Conservation (phyloP, 352 stramenopile genomes). For the Globisporangium megalacanthum region DNA sequence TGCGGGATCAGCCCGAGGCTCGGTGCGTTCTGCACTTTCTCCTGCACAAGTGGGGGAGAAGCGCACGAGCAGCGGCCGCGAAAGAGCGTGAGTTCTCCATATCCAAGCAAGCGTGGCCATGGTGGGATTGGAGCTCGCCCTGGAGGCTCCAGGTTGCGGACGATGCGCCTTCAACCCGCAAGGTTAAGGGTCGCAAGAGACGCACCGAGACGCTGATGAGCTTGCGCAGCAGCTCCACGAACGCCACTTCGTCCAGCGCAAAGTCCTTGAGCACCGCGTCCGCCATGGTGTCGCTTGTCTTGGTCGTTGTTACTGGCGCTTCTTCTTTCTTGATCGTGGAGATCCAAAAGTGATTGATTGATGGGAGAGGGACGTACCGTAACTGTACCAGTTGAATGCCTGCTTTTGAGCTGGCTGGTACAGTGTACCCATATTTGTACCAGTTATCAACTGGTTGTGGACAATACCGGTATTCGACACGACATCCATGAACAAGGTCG, state of each 20-base stretch:
- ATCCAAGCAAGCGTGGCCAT: neutral
- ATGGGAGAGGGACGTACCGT: too few species aligned
- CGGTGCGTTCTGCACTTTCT: slow-evolving; percentile 68
- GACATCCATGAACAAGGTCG: too few species aligned
- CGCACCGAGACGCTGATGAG: slow-evolving; percentile 71
- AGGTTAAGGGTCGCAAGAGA: slow-evolving; percentile 23
- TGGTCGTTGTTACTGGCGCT: too few species aligned
- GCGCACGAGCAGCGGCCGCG: too few species aligned
- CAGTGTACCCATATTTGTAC: too few species aligned
- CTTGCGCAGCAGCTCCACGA: slow-evolving; percentile 80
- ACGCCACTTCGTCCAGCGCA: slow-evolving; percentile 65
- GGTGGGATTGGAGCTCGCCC: too few species aligned
- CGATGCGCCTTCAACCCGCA: neutral
- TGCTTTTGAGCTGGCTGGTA: too few species aligned
- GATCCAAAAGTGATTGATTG: too few species aligned
- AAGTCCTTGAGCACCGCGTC: slow-evolving; percentile 30
- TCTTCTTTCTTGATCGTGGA: neutral
- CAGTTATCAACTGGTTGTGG: too few species aligned
- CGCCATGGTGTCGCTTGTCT: slow-evolving; percentile 13
- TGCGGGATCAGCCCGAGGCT: slow-evolving; percentile 66
- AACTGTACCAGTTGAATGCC: too few species aligned
- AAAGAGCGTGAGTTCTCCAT: neutral
- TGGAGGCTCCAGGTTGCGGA: neutral
- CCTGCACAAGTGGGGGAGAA: slow-evolving; percentile 15
- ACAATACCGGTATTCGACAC: too few species aligned